Evolutionary conservation across 139 green algal species (phyloP).

Genomic region (Mesotaenium endlicherianum): DNA sequence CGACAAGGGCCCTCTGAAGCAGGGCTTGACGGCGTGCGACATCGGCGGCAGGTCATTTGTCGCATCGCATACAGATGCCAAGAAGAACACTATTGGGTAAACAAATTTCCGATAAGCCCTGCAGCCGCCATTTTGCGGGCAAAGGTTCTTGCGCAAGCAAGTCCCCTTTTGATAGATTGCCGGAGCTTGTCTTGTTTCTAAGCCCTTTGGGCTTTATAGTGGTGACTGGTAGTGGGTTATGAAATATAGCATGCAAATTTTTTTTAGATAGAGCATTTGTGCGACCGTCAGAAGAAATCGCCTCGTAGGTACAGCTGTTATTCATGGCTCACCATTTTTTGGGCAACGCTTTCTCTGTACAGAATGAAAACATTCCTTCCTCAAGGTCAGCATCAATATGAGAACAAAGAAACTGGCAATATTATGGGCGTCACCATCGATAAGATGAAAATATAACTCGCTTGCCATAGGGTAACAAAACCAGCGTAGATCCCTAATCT

Average conservation of each 20-base stretch:
- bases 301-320: not conserved
- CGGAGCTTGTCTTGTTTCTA: not conserved
- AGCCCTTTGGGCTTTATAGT: not conserved
- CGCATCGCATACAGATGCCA: slow-evolving; percentile 6
- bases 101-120: not conserved
- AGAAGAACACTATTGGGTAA: slow-evolving; percentile 52
- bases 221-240: too few species aligned
- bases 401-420: not conserved
- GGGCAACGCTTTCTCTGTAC: not conserved
- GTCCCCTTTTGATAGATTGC: not conserved
- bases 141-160: not conserved
- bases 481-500: not conserved
- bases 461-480: slow-evolving; percentile 10
- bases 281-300: too few species aligned
- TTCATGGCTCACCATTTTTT: slow-evolving; percentile 22
- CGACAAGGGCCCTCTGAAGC: slow-evolving; percentile 36
- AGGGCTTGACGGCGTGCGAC: slow-evolving; percentile 40
- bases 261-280: too few species aligned
- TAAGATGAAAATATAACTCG: too few species aligned
- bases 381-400: not conserved
- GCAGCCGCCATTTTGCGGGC: not conserved
- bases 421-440: not conserved
- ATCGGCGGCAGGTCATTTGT: slow-evolving; percentile 45
- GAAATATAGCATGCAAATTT: too few species aligned
- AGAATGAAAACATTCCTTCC: not conserved